Conservation (phyloP, 2,329 filamentous ascomycete genomes). For the Coniochaeta sp. region DNA sequence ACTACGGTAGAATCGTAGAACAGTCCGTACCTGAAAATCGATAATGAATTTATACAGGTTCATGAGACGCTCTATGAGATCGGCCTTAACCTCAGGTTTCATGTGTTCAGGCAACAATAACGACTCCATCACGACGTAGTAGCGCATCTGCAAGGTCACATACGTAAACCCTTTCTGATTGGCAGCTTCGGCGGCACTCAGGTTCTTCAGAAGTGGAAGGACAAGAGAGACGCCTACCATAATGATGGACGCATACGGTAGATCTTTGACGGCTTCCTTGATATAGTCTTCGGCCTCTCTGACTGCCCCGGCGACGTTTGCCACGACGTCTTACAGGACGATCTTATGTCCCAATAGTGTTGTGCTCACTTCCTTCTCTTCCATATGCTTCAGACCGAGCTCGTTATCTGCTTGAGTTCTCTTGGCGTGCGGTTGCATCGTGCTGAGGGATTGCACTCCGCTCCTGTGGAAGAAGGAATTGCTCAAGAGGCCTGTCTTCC, state of each 20-base stretch:
- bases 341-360: too few relatives aligned
- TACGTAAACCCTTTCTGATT: conserved; percentile 24
- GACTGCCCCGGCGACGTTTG: conserved; percentile 11
- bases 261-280: conserved; percentile 18
- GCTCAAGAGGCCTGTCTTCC: conserved; percentile 19
- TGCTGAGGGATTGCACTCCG: too few relatives aligned
- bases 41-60: conserved; percentile 23
- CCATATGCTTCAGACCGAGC: too few relatives aligned
- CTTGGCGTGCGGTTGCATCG: too few relatives aligned
- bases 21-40: conserved; percentile 23
- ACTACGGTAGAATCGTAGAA: conserved; percentile 24
- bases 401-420: too few relatives aligned
- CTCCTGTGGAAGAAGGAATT: conserved; percentile 18
- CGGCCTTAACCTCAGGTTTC: too few relatives aligned
- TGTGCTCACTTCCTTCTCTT: too few relatives aligned
- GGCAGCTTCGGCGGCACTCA: conserved; percentile 17
- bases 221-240: conserved; percentile 28
- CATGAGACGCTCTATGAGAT: too few relatives aligned
- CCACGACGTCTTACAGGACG: too few relatives aligned
- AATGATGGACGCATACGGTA: conserved; percentile 21
- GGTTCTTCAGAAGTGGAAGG: conserved; percentile 25
- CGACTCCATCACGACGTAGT: too few relatives aligned
- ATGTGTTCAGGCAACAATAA: too few relatives aligned
- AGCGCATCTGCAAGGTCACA: conserved; percentile 15
- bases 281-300: conserved; percentile 16